phyloP scores from a whole-genome alignment of 129 eudicot species.

The Daucus carota region DH1_v3.0 NC_030382.2:52189501-52190000 shows the following conservation, averaged over 20 bases:
- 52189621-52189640: background rate
- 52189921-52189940: background rate
- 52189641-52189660: background rate
- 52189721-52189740: background rate
- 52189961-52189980: background rate
- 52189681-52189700: background rate
- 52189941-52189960: background rate
- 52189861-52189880: background rate
- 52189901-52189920: background rate
- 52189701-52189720: background rate
- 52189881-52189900: background rate
- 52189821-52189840: background rate
- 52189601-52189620: background rate
- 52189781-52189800: background rate
- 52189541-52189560: too few relatives aligned
- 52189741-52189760: background rate
- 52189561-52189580: too few relatives aligned
- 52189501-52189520: background rate
- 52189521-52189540: too few relatives aligned
- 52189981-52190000: slow-evolving; percentile 3
- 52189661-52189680: background rate
- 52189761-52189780: background rate
- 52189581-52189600: background rate
- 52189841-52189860: background rate
- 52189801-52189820: background rate